These are phyloP conservation scores for Saccharum spontaneum DNA, from an alignment of 176 grass and related monocot species.

Conservation along the genomic window DNA sequence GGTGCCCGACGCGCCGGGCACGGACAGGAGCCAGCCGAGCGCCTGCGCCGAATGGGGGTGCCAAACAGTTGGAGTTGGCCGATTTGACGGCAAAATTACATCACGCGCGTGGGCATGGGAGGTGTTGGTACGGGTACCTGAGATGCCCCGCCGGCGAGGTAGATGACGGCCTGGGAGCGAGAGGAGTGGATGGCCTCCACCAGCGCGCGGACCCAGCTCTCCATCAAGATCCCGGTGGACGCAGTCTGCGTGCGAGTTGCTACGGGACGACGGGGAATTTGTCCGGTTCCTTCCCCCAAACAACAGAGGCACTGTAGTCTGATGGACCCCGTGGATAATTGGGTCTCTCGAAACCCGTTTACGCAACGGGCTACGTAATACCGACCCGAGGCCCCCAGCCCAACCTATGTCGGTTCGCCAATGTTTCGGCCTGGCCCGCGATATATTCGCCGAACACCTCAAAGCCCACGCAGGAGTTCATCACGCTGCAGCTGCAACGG, in stretches of 20 bases:
- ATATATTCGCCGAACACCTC: not conserved
- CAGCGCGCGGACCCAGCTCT: constrained; percentile 63
- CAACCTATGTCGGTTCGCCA: not conserved
- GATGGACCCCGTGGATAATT: not conserved
- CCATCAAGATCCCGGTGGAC: constrained; percentile 35
- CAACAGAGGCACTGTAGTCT: not conserved
- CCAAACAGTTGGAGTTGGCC: constrained; percentile 7
- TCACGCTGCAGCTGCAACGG: not conserved
- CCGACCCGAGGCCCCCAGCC: not conserved
- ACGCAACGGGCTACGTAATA: not conserved
- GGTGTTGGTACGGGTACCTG: constrained; percentile 44
- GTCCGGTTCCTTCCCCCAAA: not conserved
- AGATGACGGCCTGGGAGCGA: constrained; percentile 69
- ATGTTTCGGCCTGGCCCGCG: constrained; percentile 9
- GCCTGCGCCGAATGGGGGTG: constrained; percentile 43
- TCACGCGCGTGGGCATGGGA: not conserved
- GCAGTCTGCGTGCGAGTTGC: not conserved
- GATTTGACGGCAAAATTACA: not conserved
- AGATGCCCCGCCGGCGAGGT: constrained; percentile 92
- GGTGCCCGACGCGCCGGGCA: constrained; percentile 72
- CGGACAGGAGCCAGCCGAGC: constrained; percentile 83
- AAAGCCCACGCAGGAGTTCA: not conserved
- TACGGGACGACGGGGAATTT: constrained; percentile 1
- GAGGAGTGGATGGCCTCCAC: constrained; percentile 82
- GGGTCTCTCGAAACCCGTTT: not conserved